These are phyloP conservation scores for Aspergillus pseudonomiae DNA, from an alignment of 2,329 filamentous ascomycete species.

Conservation along the genomic window DNA sequence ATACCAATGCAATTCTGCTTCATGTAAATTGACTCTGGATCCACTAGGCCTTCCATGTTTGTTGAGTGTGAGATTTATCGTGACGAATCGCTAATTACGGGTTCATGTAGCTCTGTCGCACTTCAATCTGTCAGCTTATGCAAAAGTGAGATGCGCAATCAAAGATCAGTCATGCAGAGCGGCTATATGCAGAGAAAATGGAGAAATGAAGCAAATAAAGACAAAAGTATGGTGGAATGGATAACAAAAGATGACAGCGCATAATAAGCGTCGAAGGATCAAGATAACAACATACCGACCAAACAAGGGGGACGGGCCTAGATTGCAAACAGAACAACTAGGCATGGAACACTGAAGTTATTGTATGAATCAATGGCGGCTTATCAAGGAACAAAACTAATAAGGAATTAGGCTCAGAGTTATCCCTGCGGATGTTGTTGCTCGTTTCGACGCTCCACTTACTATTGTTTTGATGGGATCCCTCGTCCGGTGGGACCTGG, in stretches of 20 bases:
- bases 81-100: not conserved
- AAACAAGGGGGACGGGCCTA: slow-evolving; percentile 10
- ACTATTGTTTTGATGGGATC: slow-evolving; percentile 20
- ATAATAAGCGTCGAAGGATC: not conserved
- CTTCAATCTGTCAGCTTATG: not conserved
- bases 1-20: slow-evolving; percentile 87
- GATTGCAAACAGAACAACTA: slow-evolving; percentile 4
- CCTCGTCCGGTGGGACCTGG: slow-evolving; percentile 9
- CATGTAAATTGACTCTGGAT: slow-evolving; percentile 89
- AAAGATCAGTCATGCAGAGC: not conserved
- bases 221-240: not conserved
- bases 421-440: not conserved
- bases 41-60: slow-evolving; percentile 60
- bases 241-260: slow-evolving; percentile 2
- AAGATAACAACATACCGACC: not conserved
- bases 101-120: slow-evolving; percentile 5
- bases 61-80: slow-evolving; percentile 11
- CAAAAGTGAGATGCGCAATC: not conserved
- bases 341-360: slow-evolving; percentile 12
- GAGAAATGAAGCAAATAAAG: not conserved
- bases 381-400: slow-evolving; percentile 8
- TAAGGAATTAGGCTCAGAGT: slow-evolving; percentile 9
- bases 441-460: slow-evolving; percentile 10
- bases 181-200: not conserved
- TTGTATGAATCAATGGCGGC: slow-evolving; percentile 7